Evolutionary conservation across 345 rosid genomes (phyloP).

Genomic region (Geranium rotundifolium): DNA sequence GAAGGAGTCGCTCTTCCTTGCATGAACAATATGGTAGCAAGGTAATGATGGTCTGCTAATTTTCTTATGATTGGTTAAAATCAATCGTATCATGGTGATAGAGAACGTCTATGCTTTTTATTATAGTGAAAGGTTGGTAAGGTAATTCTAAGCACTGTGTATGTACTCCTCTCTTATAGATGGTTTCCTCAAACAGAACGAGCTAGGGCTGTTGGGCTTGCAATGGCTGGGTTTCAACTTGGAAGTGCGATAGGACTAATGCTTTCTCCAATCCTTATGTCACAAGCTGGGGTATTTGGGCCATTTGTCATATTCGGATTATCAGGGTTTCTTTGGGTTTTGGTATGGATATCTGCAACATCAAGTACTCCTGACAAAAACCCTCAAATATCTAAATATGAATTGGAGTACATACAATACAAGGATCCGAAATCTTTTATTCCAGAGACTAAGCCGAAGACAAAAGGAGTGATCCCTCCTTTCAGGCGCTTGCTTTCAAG

Average conservation of each 20-base stretch:
- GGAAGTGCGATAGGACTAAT: slow-evolving; percentile 83
- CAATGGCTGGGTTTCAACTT: slow-evolving; percentile 94
- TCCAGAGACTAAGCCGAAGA: slow-evolving; percentile 29
- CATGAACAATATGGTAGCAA: slow-evolving; percentile 95
- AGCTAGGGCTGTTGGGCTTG: slow-evolving; percentile 83
- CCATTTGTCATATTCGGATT: slow-evolving; percentile 89
- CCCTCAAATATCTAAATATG: slow-evolving; percentile 76
- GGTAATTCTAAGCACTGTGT: slow-evolving; percentile 22
- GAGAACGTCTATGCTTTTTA: neutral
- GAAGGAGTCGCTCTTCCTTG: slow-evolving; percentile 99
- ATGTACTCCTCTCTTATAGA: slow-evolving; percentile 37
- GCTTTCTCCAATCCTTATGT: slow-evolving; percentile 87
- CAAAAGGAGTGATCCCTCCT: slow-evolving; percentile 54
- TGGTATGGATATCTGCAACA: slow-evolving; percentile 87
- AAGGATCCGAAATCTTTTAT: slow-evolving; percentile 29
- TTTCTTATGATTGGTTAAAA: neutral
- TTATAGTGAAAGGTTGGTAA: slow-evolving; percentile 8
- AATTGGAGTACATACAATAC: slow-evolving; percentile 53
- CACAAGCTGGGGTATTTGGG: slow-evolving; percentile 75
- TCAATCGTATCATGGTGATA: neutral
- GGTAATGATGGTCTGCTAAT: slow-evolving; percentile 32
- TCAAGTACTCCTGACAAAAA: slow-evolving; percentile 58
- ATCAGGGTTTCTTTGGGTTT: slow-evolving; percentile 87
- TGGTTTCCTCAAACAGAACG: slow-evolving; percentile 96
- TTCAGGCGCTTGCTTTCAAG: slow-evolving; percentile 70